A percentile compares a stretch with the other conserved stretches of the same genome.
These are phyloP conservation scores for Tetradesmus lagerheimii DNA, from an alignment of 139 green algal species.

Conservation along the genomic window DNA sequence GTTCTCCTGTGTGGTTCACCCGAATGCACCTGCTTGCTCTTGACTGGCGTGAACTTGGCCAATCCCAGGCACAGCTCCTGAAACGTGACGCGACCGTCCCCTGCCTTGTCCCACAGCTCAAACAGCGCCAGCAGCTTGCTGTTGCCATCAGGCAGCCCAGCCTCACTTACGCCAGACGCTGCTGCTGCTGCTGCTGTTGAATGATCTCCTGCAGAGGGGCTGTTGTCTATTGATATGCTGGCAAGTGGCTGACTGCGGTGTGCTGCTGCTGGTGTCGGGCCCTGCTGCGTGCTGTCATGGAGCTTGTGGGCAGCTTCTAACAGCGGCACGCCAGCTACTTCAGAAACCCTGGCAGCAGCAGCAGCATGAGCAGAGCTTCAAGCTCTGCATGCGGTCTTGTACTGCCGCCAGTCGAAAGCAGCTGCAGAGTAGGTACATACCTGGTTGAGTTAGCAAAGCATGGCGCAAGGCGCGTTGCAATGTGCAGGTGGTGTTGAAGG, in stretches of 20 bases:
- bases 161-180: not conserved
- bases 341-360: not conserved
- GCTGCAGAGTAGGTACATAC: too few species aligned
- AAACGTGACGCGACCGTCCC: constrained; percentile 6
- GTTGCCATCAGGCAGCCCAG: not conserved
- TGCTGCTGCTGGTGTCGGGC: not conserved
- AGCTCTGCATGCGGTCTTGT: too few species aligned
- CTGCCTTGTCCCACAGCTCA: constrained; percentile 15
- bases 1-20: too few species aligned
- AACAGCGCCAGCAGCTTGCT: constrained; percentile 36
- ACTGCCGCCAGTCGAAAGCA: too few species aligned
- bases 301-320: constrained; percentile 1
- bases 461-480: too few species aligned
- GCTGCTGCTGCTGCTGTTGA: constrained; percentile 8
- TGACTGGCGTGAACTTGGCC: not conserved
- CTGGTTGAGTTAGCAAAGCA: too few species aligned
- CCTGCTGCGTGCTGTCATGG: not conserved
- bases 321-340: not conserved
- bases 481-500: too few species aligned
- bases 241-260: not conserved
- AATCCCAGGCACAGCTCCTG: constrained; percentile 19
- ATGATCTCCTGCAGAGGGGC: not conserved
- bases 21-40: constrained; percentile 9
- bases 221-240: not conserved
- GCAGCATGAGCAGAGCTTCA: not conserved